phyloP scores from a whole-genome alignment of 2,329 filamentous ascomycete genomes.

The Curvularia spicifera region DNA sequence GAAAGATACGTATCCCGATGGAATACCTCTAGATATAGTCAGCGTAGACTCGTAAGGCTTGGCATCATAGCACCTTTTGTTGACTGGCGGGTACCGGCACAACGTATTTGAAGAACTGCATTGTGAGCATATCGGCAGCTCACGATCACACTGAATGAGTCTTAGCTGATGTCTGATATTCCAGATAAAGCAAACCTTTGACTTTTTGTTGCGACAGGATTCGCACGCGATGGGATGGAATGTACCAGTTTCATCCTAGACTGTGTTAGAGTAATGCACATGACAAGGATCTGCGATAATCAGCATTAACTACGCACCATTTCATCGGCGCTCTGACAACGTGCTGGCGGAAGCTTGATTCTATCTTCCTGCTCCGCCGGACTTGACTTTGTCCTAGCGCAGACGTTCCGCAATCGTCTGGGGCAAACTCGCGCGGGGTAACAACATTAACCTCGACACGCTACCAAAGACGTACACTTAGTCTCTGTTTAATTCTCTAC shows the following conservation, averaged over 20 bases:
- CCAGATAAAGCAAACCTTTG: conserved; percentile 22
- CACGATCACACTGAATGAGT: conserved; percentile 25
- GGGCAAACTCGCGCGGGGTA: not conserved
- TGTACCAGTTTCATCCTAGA: conserved; percentile 8
- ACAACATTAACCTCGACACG: not conserved
- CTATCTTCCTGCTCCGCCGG: conserved; percentile 25
- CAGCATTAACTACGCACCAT: conserved; percentile 20
- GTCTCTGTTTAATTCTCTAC: no score
- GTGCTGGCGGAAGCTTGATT: conserved; percentile 12
- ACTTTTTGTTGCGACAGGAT: conserved; percentile 35
- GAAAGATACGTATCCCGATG: conserved; percentile 31
- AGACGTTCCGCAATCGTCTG: not conserved
- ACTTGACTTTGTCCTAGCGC: conserved; percentile 34
- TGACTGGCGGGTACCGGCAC: conserved; percentile 30
- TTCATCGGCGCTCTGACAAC: conserved; percentile 8
- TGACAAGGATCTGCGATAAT: conserved; percentile 6
- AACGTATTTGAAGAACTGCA: conserved; percentile 15
- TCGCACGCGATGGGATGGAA: conserved; percentile 36
- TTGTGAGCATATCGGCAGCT: conserved; percentile 31
- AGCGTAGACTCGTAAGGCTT: not conserved
- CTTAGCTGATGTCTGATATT: conserved; percentile 9
- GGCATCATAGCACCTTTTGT: conserved; percentile 24
- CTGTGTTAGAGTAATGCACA: conserved; percentile 8
- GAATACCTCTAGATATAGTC: conserved; percentile 25
- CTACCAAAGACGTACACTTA: no score